Conservation (phyloP, 441 rosid species). For the Bocquillonia castaneifolia region DNA sequence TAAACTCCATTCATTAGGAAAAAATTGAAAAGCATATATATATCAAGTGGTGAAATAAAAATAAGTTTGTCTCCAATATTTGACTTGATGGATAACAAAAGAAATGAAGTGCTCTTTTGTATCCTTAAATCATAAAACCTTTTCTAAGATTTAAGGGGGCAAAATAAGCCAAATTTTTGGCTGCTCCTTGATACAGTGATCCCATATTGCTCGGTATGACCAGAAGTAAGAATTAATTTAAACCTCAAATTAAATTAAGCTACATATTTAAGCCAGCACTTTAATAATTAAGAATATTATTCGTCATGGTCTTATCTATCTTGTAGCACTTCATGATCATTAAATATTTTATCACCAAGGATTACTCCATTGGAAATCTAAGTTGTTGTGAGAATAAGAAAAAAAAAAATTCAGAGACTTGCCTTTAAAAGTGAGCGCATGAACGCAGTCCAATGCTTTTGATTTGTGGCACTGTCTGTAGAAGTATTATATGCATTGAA, state of each 20-base stretch:
- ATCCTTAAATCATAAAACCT: background rate
- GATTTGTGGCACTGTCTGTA: constrained; percentile 54
- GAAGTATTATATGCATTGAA: constrained; percentile 55
- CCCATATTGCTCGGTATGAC: background rate
- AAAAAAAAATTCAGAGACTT: constrained; percentile 18
- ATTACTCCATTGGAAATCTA: background rate
- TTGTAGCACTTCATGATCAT: constrained; percentile 7
- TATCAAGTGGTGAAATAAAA: background rate
- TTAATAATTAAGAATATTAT: constrained; percentile 5
- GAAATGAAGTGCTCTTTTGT: background rate
- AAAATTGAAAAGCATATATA: background rate
- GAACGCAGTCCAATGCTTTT: constrained; percentile 68
- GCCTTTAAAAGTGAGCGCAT: constrained; percentile 94
- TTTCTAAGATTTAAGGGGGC: background rate
- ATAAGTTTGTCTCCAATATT: background rate
- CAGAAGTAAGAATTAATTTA: background rate
- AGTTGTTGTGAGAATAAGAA: background rate
- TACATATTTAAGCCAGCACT: background rate
- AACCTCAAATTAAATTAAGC: background rate
- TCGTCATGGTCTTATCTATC: background rate
- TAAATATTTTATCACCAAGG: background rate
- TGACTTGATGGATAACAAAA: background rate
- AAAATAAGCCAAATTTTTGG: background rate
- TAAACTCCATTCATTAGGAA: background rate
- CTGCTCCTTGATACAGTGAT: background rate